Evolutionary conservation across 2,329 filamentous ascomycete species (phyloP), one percentile per base, ranked within the genome.

Genomic region (Colletotrichum truncatum): DNA sequence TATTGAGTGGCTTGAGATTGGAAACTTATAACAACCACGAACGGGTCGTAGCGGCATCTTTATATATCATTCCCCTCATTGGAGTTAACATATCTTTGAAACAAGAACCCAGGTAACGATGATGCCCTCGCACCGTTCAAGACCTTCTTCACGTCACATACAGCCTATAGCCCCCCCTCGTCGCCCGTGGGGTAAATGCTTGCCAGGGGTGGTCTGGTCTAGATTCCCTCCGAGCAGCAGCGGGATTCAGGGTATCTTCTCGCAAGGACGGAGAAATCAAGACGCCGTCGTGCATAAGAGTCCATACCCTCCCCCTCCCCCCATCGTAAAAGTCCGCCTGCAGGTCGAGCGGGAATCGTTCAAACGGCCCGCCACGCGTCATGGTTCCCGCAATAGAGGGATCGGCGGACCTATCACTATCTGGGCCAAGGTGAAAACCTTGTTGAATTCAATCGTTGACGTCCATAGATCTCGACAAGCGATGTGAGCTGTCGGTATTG

Each of bases 261-360:
- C 25, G 30, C 36, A 10, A 14, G 12, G 14, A n/a, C 55, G 46
- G 54, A 14, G 46, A 18, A 54, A 38, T 30, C 16, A 5, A 25
- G 45, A 60, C 10, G 10, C 53, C 61, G 55, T 8, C 54, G 11
- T 41, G 52, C 59, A 34, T 56, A 48, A 49, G 49, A 45, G 23
- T 26, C 43, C 18, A 45, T 30, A 26, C 7, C 45, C 6, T n/a
- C 12, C 18, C 9, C 26, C 36, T 4, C 16, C 23, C 4, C n/a
- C 14, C 16, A 32, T n/a, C n/a, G n/a, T n/a, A n/a, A n/a, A 25
- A 34, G 7, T 14, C 14, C 23, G 10, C 7, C 5, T 23, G 32
- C 25, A 2, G 30, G 16, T 28, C 36, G 34, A n/a, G n/a, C 36
- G 36, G n/a, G 18, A 18, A 39, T 16, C 36, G 11, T 39, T 16